Evolutionary conservation across 116 monocot genomes (phyloP).

Genomic region (Phalaenopsis hybrid): DNA sequence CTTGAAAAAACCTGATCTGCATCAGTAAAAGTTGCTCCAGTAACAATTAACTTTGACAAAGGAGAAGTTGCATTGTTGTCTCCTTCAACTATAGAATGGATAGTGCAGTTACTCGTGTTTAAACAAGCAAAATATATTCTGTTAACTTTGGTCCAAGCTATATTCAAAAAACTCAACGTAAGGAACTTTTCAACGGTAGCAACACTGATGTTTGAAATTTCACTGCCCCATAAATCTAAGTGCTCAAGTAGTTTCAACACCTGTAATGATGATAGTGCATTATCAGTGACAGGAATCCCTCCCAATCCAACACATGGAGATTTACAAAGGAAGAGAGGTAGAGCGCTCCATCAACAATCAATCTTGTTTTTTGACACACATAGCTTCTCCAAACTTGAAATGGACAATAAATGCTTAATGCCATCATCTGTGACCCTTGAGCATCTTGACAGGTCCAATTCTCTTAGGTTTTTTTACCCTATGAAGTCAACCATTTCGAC

Average conservation of each 20-base stretch:
- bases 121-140: slow-evolving; percentile 34
- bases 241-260: slow-evolving; percentile 55
- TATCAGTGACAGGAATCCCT: slow-evolving; percentile 49
- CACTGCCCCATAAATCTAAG: slow-evolving; percentile 77
- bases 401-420: slow-evolving; percentile 60
- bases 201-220: slow-evolving; percentile 56
- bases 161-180: slow-evolving; percentile 49
- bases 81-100: slow-evolving; percentile 44
- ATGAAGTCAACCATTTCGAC: too few species aligned
- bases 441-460: too few species aligned
- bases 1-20: slow-evolving; percentile 31
- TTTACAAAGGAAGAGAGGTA: slow-evolving; percentile 47
- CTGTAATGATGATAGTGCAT: slow-evolving; percentile 60
- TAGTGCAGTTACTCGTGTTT: slow-evolving; percentile 73
- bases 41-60: slow-evolving; percentile 49
- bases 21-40: slow-evolving; percentile 48
- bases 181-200: slow-evolving; percentile 39
- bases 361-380: slow-evolving; percentile 55
- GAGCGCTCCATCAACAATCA: slow-evolving; percentile 51
- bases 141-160: slow-evolving; percentile 81
- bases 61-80: slow-evolving; percentile 9
- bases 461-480: too few species aligned
- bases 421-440: too few species aligned
- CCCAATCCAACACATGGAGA: slow-evolving; percentile 61
- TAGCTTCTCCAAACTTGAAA: slow-evolving; percentile 65